A percentile compares a stretch with the other conserved stretches of the same genome.
Evolutionary conservation across 495 filamentous ascomycete species (phyloP).

Genomic region (Immersiella caudata): DNA sequence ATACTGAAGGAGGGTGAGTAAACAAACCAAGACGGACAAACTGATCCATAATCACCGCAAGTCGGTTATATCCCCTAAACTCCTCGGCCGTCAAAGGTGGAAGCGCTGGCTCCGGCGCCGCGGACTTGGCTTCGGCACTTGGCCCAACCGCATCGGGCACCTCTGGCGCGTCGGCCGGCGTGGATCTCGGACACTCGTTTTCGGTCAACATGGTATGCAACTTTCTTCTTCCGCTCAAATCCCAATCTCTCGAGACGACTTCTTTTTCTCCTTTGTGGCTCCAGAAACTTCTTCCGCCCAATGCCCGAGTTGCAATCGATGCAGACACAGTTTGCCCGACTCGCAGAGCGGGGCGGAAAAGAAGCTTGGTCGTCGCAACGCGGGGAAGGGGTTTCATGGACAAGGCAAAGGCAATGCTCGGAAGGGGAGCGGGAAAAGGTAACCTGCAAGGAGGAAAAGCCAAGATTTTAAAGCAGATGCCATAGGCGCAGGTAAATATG

Average conservation of each 20-base stretch:
- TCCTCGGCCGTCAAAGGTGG: conserved; percentile 33
- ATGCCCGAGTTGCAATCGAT: too few species aligned
- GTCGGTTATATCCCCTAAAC: conserved; percentile 61
- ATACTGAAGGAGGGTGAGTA: too few species aligned
- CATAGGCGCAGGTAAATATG: neutral
- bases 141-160: neutral
- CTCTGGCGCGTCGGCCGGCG: neutral
- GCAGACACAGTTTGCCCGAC: neutral
- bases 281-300: too few species aligned
- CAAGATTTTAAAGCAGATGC: neutral
- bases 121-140: neutral
- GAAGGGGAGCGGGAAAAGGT: neutral
- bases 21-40: conserved; percentile 63
- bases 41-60: conserved; percentile 78
- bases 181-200: neutral
- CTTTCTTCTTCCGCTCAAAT: neutral
- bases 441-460: neutral
- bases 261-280: too few species aligned
- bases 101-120: conserved; percentile 17
- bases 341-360: neutral
- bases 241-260: neutral
- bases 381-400: conserved; percentile 2
- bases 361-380: neutral
- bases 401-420: neutral
- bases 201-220: neutral